Conservation (phyloP, 2,329 filamentous ascomycete genomes). For the Colletotrichum sp. region DNA sequence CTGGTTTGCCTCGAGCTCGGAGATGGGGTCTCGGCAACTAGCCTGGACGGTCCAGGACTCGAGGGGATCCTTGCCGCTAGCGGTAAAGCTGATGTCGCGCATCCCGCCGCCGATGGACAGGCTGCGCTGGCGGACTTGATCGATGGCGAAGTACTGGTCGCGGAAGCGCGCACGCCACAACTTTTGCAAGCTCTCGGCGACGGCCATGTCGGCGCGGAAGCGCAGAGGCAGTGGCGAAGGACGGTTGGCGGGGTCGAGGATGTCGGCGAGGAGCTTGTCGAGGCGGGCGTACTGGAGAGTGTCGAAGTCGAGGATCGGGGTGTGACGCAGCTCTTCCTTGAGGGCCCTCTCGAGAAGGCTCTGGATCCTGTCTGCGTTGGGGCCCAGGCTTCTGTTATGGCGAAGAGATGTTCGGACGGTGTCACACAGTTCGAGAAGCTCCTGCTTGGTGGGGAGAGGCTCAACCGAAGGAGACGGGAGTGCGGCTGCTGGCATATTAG, state of each 20-base stretch:
- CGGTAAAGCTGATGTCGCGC: slow-evolving; percentile 43
- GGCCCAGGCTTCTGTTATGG: slow-evolving; percentile 32
- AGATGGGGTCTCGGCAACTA: slow-evolving; percentile 31
- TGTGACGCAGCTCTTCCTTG: slow-evolving; percentile 38
- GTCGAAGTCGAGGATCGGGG: slow-evolving; percentile 39
- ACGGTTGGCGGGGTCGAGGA: slow-evolving; percentile 33
- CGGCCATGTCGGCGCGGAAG: slow-evolving; percentile 35
- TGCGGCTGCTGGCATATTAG: neutral
- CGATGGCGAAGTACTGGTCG: slow-evolving; percentile 48
- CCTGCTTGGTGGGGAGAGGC: neutral
- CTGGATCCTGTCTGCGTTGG: slow-evolving; percentile 38
- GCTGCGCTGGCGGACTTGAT: slow-evolving; percentile 42
- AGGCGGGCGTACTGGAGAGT: slow-evolving; percentile 42
- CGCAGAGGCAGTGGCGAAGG: slow-evolving; percentile 28
- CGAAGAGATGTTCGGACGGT: slow-evolving; percentile 40
- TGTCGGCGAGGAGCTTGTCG: slow-evolving; percentile 47
- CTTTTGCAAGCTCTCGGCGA: slow-evolving; percentile 43
- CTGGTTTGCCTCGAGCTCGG: slow-evolving; percentile 43
- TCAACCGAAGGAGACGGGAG: neutral
- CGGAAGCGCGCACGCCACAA: slow-evolving; percentile 49
- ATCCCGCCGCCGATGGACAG: slow-evolving; percentile 42
- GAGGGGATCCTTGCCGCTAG: slow-evolving; percentile 29
- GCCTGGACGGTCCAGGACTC: slow-evolving; percentile 41
- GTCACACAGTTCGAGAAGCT: slow-evolving; percentile 46
- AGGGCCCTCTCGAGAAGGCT: slow-evolving; percentile 42